phyloP scores from a whole-genome alignment of 495 filamentous ascomycete genomes.

The Parachaetomium inaequale region DNA sequence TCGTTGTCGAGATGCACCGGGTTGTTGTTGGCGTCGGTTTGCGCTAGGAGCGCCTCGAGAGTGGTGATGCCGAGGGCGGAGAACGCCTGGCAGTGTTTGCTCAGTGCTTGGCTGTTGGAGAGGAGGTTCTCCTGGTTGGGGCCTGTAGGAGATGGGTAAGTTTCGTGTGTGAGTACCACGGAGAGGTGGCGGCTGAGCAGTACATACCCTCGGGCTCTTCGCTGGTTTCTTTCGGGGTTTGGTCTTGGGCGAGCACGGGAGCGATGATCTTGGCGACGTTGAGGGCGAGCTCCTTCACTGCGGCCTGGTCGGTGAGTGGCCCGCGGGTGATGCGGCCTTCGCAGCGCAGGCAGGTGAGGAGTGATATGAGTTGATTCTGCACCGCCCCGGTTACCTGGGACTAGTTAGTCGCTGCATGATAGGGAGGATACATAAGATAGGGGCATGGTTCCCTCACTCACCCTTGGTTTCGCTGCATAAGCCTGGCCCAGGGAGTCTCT shows the following conservation, averaged over 20 bases:
- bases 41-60: constrained; percentile 17
- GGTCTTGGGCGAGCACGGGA: background rate
- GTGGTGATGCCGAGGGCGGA: constrained; percentile 13
- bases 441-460: background rate
- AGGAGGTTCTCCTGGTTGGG: constrained; percentile 10
- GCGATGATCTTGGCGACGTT: constrained; percentile 12
- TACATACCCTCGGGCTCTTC: constrained; percentile 12
- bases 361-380: constrained; percentile 12
- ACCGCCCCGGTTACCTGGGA: background rate
- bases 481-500: background rate
- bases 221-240: background rate
- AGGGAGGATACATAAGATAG: background rate
- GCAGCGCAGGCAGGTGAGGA: constrained; percentile 17
- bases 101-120: background rate
- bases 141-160: background rate
- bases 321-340: background rate
- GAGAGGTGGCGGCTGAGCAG: background rate
- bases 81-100: constrained; percentile 2
- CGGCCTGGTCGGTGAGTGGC: background rate
- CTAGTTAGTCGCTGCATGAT: background rate
- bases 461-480: background rate
- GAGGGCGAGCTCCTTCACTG: constrained; percentile 6
- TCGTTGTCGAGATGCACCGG: constrained; percentile 15
- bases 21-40: background rate
- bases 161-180: no score